phyloP scores from a whole-genome alignment of 1,284 basidiomycete species.

The Pisolithus thermaeus region DNA sequence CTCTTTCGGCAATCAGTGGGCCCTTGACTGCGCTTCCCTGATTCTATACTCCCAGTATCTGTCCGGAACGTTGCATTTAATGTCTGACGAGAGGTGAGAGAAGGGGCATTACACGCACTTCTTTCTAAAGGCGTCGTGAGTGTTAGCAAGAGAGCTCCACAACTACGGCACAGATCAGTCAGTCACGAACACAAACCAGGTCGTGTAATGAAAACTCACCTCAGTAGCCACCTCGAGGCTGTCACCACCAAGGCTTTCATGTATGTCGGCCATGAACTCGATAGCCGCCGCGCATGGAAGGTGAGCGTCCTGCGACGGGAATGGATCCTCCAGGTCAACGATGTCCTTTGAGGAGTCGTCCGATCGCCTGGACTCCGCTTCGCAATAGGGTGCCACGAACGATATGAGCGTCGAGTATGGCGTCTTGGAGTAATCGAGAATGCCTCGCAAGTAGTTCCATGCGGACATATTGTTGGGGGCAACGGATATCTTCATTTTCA shows the following conservation, averaged over 20 bases:
- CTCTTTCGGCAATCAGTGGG: conserved; percentile 14
- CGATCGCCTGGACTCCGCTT: conserved; percentile 24
- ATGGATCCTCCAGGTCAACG: conserved; percentile 70
- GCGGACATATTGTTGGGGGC: conserved; percentile 90
- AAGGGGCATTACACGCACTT: conserved; percentile 43
- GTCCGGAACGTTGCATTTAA: conserved; percentile 8
- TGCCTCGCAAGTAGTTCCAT: conserved; percentile 90
- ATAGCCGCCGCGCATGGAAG: conserved; percentile 74
- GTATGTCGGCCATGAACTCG: conserved; percentile 82
- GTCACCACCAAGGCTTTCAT: conserved; percentile 48
- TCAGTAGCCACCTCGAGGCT: conserved; percentile 23
- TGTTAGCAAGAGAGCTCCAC: conserved; percentile 65
- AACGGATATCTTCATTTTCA: conserved; percentile 75
- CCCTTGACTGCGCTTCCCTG: conserved; percentile 33
- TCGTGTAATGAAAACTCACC: conserved; percentile 9
- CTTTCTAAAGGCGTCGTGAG: conserved; percentile 75
- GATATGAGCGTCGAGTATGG: conserved; percentile 51
- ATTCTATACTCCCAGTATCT: conserved; percentile 46
- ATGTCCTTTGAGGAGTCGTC: conserved; percentile 35
- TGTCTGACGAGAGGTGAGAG: neutral
- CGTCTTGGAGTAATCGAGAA: conserved; percentile 53
- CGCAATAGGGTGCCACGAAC: conserved; percentile 65
- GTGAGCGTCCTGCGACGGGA: conserved; percentile 60
- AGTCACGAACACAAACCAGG: conserved; percentile 6
- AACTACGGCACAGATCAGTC: conserved; percentile 36